Evolutionary conservation across 169 alveolate genomes (phyloP).

Genomic region (Cardiosporidium cionae): DNA sequence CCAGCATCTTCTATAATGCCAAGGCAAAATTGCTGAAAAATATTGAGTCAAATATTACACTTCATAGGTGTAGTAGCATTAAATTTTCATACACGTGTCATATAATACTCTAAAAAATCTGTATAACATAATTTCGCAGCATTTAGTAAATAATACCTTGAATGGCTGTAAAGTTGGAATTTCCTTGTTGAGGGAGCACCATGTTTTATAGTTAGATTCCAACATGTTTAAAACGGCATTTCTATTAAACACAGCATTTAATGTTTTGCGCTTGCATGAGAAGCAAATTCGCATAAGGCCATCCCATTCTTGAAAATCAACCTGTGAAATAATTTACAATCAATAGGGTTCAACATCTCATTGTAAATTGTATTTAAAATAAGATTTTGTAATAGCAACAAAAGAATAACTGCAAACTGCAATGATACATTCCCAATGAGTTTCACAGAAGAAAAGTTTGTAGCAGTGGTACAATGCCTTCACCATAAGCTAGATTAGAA

Average conservation of each 20-base stretch:
- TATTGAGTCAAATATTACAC: background rate
- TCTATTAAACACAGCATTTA: slow-evolving; percentile 89
- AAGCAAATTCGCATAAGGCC: slow-evolving; percentile 94
- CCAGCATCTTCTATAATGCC: slow-evolving; percentile 54
- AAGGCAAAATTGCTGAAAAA: slow-evolving; percentile 9
- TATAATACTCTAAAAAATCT: background rate
- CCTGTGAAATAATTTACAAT: too few species aligned
- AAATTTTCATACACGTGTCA: background rate
- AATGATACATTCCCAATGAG: too few species aligned
- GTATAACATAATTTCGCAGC: background rate
- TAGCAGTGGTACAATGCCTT: too few species aligned
- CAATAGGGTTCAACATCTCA: too few species aligned
- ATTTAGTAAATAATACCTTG: background rate
- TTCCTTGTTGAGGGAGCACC: slow-evolving; percentile 60
- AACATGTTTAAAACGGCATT: slow-evolving; percentile 82
- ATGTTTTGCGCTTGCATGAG: slow-evolving; percentile 91
- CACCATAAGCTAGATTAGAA: too few species aligned
- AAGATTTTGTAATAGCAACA: too few species aligned
- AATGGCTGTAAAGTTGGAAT: slow-evolving; percentile 43
- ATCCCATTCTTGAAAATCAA: slow-evolving; percentile 96
- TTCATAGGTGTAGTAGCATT: background rate
- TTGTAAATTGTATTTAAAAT: too few species aligned
- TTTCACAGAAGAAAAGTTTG: too few species aligned
- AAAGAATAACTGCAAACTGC: too few species aligned
- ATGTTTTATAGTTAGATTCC: slow-evolving; percentile 81